phyloP scores from a whole-genome alignment of 1,284 basidiomycete genomes.

The Cutaneotrichosporon daszewskae region DNA sequence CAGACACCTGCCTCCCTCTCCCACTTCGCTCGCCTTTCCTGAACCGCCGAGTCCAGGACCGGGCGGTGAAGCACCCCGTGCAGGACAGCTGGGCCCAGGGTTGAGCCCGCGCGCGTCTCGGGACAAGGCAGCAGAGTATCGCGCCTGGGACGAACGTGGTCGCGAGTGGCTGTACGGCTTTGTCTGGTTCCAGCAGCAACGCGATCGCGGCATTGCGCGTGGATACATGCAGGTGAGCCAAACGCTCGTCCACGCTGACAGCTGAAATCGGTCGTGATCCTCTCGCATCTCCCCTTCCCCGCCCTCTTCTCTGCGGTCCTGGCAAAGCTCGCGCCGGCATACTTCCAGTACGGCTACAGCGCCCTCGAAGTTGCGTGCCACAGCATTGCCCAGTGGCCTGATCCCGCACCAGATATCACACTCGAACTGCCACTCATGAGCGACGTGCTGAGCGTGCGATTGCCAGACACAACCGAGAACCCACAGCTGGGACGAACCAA shows the following conservation, averaged over 20 bases:
- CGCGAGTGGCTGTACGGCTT: conserved; percentile 64
- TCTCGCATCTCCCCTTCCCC: conserved; percentile 78
- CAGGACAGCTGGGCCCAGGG: no score
- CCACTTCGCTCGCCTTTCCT: conserved; percentile 24
- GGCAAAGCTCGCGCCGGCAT: conserved; percentile 67
- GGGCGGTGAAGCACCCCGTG: no score
- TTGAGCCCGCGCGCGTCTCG: conserved; percentile 7
- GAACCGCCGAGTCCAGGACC: conserved; percentile 43
- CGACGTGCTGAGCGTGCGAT: conserved; percentile 62
- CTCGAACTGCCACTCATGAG: conserved; percentile 76
- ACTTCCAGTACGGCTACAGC: conserved; percentile 65
- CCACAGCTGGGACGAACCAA: conserved; percentile 53
- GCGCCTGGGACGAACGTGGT: conserved; percentile 41
- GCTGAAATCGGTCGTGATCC: conserved; percentile 76
- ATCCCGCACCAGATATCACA: conserved; percentile 58
- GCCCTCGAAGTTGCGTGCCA: conserved; percentile 82
- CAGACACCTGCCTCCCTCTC: conserved; percentile 53
- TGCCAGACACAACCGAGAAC: conserved; percentile 64
- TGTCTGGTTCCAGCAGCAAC: conserved; percentile 70
- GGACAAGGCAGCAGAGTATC: conserved; percentile 42
- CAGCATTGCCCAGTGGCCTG: conserved; percentile 76
- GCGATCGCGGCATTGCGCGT: conserved; percentile 63
- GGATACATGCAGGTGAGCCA: conserved; percentile 75
- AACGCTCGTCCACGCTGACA: conserved; percentile 4
- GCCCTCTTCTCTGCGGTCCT: conserved; percentile 69